A percentile compares a stretch with the other conserved stretches of the same genome.
phyloP scores from a whole-genome alignment of 495 filamentous ascomycete species.

The Penicillium chermesinum region DNA sequence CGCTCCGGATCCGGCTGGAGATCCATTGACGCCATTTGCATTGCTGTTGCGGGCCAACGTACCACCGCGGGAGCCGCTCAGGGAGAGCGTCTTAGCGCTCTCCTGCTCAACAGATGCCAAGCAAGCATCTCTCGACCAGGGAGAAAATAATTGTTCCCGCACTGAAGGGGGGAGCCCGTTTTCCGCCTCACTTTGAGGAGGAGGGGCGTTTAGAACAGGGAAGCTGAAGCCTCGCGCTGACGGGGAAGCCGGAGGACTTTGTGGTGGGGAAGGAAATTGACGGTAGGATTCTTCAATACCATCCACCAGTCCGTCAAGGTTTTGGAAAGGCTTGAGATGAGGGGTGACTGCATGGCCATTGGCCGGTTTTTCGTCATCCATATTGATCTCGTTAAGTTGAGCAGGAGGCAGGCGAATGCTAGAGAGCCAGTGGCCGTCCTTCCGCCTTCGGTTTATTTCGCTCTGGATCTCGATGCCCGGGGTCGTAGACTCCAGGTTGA shows the following conservation, averaged over 20 bases:
- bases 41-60: conserved; percentile 54
- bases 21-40: conserved; percentile 48
- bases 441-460: conserved; percentile 69
- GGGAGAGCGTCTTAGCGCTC: conserved; percentile 60
- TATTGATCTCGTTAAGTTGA: conserved; percentile 41
- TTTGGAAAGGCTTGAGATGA: conserved; percentile 32
- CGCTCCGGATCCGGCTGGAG: conserved; percentile 24
- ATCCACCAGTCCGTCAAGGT: conserved; percentile 58
- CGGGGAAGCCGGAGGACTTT: conserved; percentile 67
- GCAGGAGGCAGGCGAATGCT: conserved; percentile 53
- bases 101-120: conserved; percentile 62
- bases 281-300: conserved; percentile 66
- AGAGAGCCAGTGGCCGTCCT: conserved; percentile 69
- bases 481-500: conserved; percentile 64
- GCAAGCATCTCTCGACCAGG: conserved; percentile 72
- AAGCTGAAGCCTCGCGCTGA: conserved; percentile 61
- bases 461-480: conserved; percentile 64
- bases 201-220: conserved; percentile 47
- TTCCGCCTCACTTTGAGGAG: conserved; percentile 24
- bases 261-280: conserved; percentile 52
- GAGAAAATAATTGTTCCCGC: conserved; percentile 65
- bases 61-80: conserved; percentile 65
- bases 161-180: conserved; percentile 38
- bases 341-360: conserved; percentile 9
- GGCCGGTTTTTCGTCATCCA: conserved; percentile 15